Percentiles rank a stretch among this genome's conserved stretches.
Conservation (phyloP, 305 asterid genomes). For the Rubia peregrina region DNA sequence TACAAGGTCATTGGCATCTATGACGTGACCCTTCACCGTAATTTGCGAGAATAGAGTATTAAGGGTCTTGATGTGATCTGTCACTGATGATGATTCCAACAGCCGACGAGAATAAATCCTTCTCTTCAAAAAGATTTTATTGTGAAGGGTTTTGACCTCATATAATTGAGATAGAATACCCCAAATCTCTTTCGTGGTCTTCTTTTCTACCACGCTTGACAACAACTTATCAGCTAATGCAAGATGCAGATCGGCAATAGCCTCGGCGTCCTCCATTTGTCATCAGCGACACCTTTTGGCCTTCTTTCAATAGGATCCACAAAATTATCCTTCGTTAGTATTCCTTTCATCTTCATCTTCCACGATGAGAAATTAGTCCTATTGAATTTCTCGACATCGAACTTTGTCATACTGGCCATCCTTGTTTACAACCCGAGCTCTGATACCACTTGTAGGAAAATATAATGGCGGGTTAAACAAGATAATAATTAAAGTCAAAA, state of each 20-base stretch:
- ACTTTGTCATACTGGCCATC: background rate
- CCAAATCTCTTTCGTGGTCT: background rate
- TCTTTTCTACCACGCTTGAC: background rate
- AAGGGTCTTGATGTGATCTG: background rate
- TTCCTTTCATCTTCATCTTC: background rate
- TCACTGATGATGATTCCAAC: background rate
- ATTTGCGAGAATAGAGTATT: background rate
- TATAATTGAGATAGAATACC: background rate
- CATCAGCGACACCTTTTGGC: no score
- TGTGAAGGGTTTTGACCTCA: background rate
- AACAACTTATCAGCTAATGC: background rate
- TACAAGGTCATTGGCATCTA: background rate
- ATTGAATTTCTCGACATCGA: no score
- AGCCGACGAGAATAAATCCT: no score
- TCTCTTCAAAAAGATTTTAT: no score
- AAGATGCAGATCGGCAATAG: no score
- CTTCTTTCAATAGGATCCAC: no score
- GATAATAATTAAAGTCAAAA: no score
- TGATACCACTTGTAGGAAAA: no score
- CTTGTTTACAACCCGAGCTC: no score
- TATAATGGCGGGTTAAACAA: no score
- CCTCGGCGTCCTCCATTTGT: no score
- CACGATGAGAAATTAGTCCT: background rate
- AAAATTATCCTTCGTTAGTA: no score
- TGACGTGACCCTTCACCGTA: background rate